Percentiles rank a stretch among this genome's conserved stretches.
Evolutionary conservation across 2,329 filamentous ascomycete species (phyloP).

Genomic region (Xylariaceae sp.): DNA sequence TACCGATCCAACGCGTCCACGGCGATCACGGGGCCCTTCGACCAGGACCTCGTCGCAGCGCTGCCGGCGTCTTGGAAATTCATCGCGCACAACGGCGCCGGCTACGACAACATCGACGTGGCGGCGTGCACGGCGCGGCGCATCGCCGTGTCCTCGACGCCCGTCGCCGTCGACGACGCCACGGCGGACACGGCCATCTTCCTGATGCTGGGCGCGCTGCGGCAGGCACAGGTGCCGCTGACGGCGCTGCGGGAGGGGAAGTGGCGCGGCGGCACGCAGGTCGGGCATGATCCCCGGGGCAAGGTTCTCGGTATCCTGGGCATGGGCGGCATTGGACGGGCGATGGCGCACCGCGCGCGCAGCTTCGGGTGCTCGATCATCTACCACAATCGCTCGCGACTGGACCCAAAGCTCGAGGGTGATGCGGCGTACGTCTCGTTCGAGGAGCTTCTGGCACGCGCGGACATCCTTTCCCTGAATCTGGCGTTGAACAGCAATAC

Average conservation of each 20-base stretch:
- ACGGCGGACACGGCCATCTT: conserved; percentile 47
- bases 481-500: conserved; percentile 47
- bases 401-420: conserved; percentile 27
- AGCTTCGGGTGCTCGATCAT: conserved; percentile 53
- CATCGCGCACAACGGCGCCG: conserved; percentile 52
- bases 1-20: conserved; percentile 23
- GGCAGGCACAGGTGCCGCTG: conserved; percentile 42
- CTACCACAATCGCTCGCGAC: conserved; percentile 49
- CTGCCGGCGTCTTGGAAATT: conserved; percentile 42
- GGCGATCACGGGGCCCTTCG: conserved; percentile 30
- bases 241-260: conserved; percentile 39
- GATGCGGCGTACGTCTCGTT: conserved; percentile 51
- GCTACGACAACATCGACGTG: conserved; percentile 58
- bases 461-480: conserved; percentile 52
- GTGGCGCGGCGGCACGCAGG: conserved; percentile 38
- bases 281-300: conserved; percentile 49
- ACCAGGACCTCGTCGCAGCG: conserved; percentile 39
- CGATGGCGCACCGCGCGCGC: conserved; percentile 41
- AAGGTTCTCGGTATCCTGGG: conserved; percentile 53
- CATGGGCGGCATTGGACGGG: conserved; percentile 56
- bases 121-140: conserved; percentile 39
- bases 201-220: conserved; percentile 47
- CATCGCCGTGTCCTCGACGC: conserved; percentile 29
- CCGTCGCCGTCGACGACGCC: conserved; percentile 38
- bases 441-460: conserved; percentile 46